Evolutionary conservation across 2,329 filamentous ascomycete species (phyloP), one percentile per base, ranked within the genome.

Genomic region (Pestalotiopsis sp.): DNA sequence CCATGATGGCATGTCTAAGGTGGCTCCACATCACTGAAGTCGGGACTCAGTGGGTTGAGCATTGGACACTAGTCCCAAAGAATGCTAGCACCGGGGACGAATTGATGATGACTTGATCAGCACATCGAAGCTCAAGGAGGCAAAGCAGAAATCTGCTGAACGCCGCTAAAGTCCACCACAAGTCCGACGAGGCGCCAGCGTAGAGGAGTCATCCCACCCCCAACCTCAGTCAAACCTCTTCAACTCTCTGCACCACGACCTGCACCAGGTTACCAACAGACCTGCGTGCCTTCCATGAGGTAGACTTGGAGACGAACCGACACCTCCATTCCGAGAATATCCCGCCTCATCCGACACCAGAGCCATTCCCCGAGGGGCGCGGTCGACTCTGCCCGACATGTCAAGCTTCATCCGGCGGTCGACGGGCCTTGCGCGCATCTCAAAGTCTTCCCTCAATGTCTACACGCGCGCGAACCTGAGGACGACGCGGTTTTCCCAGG

Each of bases 351-450:
- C 71, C 71, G 70, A 71, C 61, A 56, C 62, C 62, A 36, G 66
- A 68, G 70, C 70, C 66, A n/a, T 36, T 13, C 20, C 6, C 20
- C 25, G 14, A 62, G 70, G 69, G 69, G 70, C 57, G 69, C 69
- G 64, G 63, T 68, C 62, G 70, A 71, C 66, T 71, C 58, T 71
- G 76, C 73, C 74, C 75, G 70, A 58, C 70, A 79, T 79, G 77
- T 78, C 77, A 70, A 75, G 73, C 73, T 71, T 78, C 69, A 64
- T 78, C 66, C 73, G 77, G 70, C 75, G 75, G 70, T 76, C 77
- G 66, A 70, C 74, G 66, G 71, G 74, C 67, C 68, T 78, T 64
- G 72, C 73, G 70, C 75, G 75, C 63, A 64, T 75, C 61, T 71
- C 77, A 60, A 71, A 67, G 58, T 67, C 72, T 52, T 75, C 76